phyloP scores from a whole-genome alignment of 257 asterid species.

The Primulina tabacum region DNA sequence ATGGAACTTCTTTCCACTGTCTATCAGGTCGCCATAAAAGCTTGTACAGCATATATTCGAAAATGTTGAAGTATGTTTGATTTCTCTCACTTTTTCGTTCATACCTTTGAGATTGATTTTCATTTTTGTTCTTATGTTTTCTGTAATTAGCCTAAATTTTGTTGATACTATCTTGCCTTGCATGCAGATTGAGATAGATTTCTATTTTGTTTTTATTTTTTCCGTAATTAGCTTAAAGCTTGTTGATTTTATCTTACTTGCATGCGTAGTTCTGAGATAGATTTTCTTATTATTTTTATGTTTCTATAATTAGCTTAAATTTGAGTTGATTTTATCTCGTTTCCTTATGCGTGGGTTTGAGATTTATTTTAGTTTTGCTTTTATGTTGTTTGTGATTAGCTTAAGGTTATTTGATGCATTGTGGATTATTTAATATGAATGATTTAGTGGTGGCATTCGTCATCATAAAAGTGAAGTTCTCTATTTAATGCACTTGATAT shows the following conservation, averaged over 20 bases:
- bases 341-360: slow-evolving; percentile 36
- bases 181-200: slow-evolving; percentile 45
- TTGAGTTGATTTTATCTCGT: slow-evolving; percentile 44
- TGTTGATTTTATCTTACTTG: background rate
- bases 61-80: slow-evolving; percentile 72
- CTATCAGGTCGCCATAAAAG: slow-evolving; percentile 87
- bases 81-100: slow-evolving; percentile 11
- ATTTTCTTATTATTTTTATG: background rate
- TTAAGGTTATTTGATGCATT: background rate
- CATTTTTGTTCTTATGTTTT: background rate
- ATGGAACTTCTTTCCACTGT: slow-evolving; percentile 49
- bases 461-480: background rate
- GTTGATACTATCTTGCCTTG: slow-evolving; percentile 45
- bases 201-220: slow-evolving; percentile 22
- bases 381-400: background rate
- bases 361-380: slow-evolving; percentile 38
- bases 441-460: background rate
- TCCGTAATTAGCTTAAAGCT: background rate
- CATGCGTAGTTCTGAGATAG: background rate
- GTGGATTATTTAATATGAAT: background rate
- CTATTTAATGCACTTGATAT: background rate
- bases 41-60: slow-evolving; percentile 83
- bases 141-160: slow-evolving; percentile 34
- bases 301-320: slow-evolving; percentile 31
- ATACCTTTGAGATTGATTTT: background rate